Percentiles rank a stretch among this genome's conserved stretches.
Evolutionary conservation across 2,329 filamentous ascomycete species (phyloP).

Genomic region (Ophiostoma perfectum): DNA sequence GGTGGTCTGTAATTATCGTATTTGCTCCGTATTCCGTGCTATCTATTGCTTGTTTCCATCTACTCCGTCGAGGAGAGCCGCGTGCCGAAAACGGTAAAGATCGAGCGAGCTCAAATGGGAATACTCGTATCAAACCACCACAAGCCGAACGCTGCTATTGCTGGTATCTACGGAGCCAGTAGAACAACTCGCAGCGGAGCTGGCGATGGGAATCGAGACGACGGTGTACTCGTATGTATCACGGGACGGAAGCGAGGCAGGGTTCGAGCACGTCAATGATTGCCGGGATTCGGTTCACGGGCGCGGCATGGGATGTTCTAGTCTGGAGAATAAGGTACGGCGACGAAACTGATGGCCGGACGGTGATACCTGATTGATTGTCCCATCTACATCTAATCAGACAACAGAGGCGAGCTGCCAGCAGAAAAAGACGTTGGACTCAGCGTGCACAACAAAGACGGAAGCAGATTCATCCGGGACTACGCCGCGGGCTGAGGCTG

Average conservation of each 20-base stretch:
- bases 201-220: neutral
- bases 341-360: neutral
- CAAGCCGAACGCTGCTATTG: neutral
- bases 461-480: neutral
- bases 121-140: neutral
- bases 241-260: too few relatives aligned
- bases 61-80: neutral
- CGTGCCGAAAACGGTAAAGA: neutral
- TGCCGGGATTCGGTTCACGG: neutral
- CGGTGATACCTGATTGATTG: neutral
- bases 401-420: neutral
- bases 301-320: neutral
- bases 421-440: neutral
- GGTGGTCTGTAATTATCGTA: constrained; percentile 5
- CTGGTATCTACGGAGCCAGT: neutral
- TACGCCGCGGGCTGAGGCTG: neutral
- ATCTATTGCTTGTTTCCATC: neutral
- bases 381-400: neutral
- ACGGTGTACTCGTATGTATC: neutral
- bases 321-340: neutral
- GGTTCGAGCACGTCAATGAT: neutral
- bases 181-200: neutral
- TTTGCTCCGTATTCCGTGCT: constrained; percentile 7
- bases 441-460: neutral
- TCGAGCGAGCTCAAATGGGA: neutral